Evolutionary conservation across 1,284 basidiomycete species (phyloP), one percentile per base, ranked within the genome.

Genomic region (Pseudozyma sp.): DNA sequence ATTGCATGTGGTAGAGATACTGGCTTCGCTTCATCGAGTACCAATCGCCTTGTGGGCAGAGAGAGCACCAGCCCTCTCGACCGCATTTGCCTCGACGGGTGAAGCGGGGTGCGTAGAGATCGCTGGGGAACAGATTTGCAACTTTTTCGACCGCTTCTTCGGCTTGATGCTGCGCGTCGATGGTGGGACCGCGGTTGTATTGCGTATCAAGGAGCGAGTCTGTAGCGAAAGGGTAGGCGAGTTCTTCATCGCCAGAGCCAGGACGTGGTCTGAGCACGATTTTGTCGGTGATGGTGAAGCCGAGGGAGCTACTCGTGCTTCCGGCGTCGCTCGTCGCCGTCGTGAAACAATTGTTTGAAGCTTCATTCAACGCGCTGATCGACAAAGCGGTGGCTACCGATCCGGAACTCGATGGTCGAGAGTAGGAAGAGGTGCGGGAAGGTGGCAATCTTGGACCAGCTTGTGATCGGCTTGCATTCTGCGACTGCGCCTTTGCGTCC

Each of bases 1-100:
- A 63, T 48, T 63, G 60, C 47, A 63, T 45, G 43, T 63, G 60
- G 43, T 63, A 63, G 47, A 63, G 60, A 34, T 63, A 63, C 48
- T 63, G 60, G 33, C 47, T 51, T 17, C 60, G 53, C 17, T 64
- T 64, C 61, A 64, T 64, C 16, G 48, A 57, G 54, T 64, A 64
- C 54, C 61, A 64, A 3, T 49, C 61, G 19, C 61, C 61, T n/a
- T 64, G 46, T 2, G 54, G 37, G 39, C 61, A 64, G 16, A 64
- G 42, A 2, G 43, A 47, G 49, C 61, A 64, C 61, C 61, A 64
- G 1, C 61, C 61, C 37, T 64, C 54, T 2, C 61, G 40, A 5
- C 61, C 61, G 37, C 34, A 44, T n/a, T 31, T 35, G 8, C 61
- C 61, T 4, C 54, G 31, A 8, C 61, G 54, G 8, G 61, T 64